Evolutionary conservation across 202 grass and related monocot genomes (phyloP), one percentile per base, ranked within the genome.

Genomic region (Hordeum pubiflorum): DNA sequence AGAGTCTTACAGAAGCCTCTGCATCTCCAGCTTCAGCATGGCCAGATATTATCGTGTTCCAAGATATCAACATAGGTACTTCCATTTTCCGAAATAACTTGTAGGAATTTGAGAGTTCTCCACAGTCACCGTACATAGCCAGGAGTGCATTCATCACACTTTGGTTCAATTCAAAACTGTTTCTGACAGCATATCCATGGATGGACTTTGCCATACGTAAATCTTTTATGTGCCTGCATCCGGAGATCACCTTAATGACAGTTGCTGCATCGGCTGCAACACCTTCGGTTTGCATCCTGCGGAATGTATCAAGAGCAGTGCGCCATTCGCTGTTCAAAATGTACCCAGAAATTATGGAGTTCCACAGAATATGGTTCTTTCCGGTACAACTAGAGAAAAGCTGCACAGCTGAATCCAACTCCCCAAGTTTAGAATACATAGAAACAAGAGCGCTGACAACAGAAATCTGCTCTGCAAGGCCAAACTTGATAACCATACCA

Each of bases 11-110:
- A 75, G 67, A 88, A 65, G 80, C 22, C n/a, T 84, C 69, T n/a
- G 32, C 74, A 22, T 84, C 83, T 86, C 76, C 71, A 12, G 70
- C 78, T 76, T 86, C 89, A 79, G 80, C 83, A 69, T 74, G 86
- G 66, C 86, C 80, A 58, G 83, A 88, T 88, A 93, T 90, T 62
- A 93, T 84, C 52, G 88, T 90, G 84, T 93, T 93, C 91, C 91
- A 93, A 71, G 91, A 93, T 81, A 93, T 84, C 60, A 88, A 72
- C 21, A 26, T 71, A 4, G 55, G 34, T 7, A 44, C 18, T 81
- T 75, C 52, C 83, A 90, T 86, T 43, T 36, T 80, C 32, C 79
- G 59, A 63, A 93, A 93, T 63, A 93, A 88, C 46, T 78, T 81
- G 5, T 59, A 79, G 33, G 86, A 88, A 71, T 26, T 63, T 74